phyloP scores from a whole-genome alignment of 805 yeast species.

The Isabelozyma rhagii region DNA sequence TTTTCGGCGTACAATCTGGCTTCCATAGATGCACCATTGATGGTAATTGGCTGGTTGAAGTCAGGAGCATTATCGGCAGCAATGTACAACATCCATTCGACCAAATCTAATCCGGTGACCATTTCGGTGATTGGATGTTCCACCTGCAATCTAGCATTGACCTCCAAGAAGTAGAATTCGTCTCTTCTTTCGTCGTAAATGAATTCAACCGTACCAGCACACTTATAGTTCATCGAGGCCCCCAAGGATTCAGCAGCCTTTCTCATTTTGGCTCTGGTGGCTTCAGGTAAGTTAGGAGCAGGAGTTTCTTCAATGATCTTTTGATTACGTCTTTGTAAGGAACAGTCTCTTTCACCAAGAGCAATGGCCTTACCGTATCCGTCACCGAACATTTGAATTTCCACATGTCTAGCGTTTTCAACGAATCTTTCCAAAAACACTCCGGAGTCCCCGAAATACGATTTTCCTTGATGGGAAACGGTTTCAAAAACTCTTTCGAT shows the following conservation, averaged over 20 bases:
- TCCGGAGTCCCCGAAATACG: slow-evolving; percentile 93
- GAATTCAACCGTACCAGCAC: slow-evolving; percentile 97
- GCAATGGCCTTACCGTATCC: slow-evolving; percentile 93
- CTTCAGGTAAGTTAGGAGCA: slow-evolving; percentile 86
- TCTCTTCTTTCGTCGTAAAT: slow-evolving; percentile 84
- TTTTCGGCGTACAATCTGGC: slow-evolving; percentile 96
- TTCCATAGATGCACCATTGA: slow-evolving; percentile 91
- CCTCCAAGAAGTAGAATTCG: slow-evolving; percentile 92
- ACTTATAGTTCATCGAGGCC: slow-evolving; percentile 79
- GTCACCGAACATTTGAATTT: slow-evolving; percentile 94
- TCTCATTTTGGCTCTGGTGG: slow-evolving; percentile 72
- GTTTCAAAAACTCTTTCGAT: slow-evolving; percentile 82
- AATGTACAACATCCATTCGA: slow-evolving; percentile 93
- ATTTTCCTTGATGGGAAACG: slow-evolving; percentile 89
- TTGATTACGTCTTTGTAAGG: slow-evolving; percentile 95
- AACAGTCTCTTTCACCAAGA: slow-evolving; percentile 95
- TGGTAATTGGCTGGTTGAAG: slow-evolving; percentile 54
- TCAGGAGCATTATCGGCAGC: slow-evolving; percentile 90
- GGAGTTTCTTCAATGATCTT: slow-evolving; percentile 97
- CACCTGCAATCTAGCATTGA: slow-evolving; percentile 93
- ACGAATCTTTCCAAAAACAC: slow-evolving; percentile 94
- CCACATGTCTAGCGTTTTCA: slow-evolving; percentile 94
- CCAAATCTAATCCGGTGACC: slow-evolving; percentile 92
- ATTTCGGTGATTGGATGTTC: slow-evolving; percentile 97
- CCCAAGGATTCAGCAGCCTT: slow-evolving; percentile 83